A percentile compares a stretch with the other conserved stretches of the same genome.
Conservation (phyloP, 352 stramenopile genomes). For the Globisporangium parvum region DNA sequence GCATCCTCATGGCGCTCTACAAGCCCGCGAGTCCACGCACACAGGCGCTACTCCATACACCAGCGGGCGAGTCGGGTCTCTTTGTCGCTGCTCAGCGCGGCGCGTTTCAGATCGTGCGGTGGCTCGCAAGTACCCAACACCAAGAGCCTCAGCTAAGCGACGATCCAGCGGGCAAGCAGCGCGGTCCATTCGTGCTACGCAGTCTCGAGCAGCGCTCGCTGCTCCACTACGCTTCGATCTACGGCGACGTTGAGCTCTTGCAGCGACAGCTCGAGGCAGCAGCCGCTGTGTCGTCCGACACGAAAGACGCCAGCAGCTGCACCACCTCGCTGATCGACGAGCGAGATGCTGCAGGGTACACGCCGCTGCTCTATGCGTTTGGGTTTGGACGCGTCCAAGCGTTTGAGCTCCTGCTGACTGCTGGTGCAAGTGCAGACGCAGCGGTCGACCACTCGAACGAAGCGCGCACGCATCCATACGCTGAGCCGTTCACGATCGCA, state of each 20-base stretch:
- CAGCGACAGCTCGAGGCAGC: constrained; percentile 9
- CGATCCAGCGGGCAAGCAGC: neutral
- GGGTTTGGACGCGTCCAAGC: constrained; percentile 33
- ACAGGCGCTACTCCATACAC: constrained; percentile 18
- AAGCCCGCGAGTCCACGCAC: constrained; percentile 13
- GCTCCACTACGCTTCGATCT: constrained; percentile 42
- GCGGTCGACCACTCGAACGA: constrained; percentile 42
- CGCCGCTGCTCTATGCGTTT: constrained; percentile 47
- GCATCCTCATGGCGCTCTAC: constrained; percentile 42
- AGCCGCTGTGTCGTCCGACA: neutral
- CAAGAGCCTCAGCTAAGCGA: constrained; percentile 1
- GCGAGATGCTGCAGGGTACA: constrained; percentile 37
- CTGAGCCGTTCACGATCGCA: constrained; percentile 35
- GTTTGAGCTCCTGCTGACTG: constrained; percentile 22
- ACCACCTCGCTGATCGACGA: constrained; percentile 17
- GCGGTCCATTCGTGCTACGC: constrained; percentile 6
- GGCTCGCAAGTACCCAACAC: constrained; percentile 32
- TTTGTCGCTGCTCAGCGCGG: constrained; percentile 39
- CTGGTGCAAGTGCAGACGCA: constrained; percentile 26
- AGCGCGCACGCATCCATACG: constrained; percentile 40
- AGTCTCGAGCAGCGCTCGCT: constrained; percentile 29
- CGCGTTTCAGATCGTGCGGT: constrained; percentile 43
- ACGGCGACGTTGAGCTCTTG: constrained; percentile 28
- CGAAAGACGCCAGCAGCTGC: neutral
- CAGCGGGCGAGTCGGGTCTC: constrained; percentile 29